phyloP scores from a whole-genome alignment of 345 rosid genomes.

The Eucalyptus cloeziana region DNA sequence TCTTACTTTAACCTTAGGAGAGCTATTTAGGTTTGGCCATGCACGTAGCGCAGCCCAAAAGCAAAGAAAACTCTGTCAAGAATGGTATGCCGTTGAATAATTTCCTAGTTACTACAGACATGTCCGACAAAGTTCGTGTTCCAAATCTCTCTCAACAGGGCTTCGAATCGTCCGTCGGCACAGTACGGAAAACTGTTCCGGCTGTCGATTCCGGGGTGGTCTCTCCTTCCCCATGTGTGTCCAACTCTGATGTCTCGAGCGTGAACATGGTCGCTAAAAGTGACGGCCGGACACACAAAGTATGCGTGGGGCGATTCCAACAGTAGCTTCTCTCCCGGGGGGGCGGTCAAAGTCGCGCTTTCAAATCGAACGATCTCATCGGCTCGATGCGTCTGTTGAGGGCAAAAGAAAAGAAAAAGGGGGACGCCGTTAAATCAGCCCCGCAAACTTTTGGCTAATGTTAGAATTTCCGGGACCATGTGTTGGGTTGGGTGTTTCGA shows the following conservation, averaged over 20 bases:
- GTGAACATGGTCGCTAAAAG: not conserved
- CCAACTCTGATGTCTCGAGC: not conserved
- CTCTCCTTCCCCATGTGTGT: not conserved
- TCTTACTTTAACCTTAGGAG: not conserved
- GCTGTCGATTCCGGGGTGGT: not conserved
- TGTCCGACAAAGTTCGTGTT: not conserved
- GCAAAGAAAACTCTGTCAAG: not conserved
- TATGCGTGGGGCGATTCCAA: not conserved
- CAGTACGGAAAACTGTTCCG: not conserved
- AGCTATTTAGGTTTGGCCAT: not conserved
- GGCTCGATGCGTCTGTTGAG: not conserved
- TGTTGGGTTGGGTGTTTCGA: constrained; percentile 17
- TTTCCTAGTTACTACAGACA: not conserved
- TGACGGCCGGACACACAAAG: not conserved
- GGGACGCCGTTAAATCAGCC: not conserved
- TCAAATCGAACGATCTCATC: not conserved
- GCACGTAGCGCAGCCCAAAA: not conserved
- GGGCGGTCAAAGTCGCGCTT: not conserved
- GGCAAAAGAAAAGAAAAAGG: not conserved
- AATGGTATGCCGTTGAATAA: not conserved
- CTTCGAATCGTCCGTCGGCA: not conserved
- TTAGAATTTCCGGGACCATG: constrained; percentile 10
- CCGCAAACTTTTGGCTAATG: constrained; percentile 3
- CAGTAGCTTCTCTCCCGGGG: not conserved
- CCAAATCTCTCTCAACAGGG: not conserved